phyloP scores from a whole-genome alignment of 1,284 basidiomycete species.

The Anthracocystis panici-leucophaei region DNA sequence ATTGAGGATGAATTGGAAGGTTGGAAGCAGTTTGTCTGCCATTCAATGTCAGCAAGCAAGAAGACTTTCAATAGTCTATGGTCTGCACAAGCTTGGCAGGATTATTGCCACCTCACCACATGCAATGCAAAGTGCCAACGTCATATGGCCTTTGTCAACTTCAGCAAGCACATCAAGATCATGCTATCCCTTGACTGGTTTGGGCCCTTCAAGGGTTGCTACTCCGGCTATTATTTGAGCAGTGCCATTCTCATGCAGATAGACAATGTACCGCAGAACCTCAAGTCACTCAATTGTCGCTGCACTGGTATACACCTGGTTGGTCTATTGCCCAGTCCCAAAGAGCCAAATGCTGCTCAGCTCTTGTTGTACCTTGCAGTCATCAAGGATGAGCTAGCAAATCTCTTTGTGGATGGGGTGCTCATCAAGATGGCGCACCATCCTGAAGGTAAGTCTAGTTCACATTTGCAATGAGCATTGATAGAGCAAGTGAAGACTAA shows the following conservation, averaged over 20 bases:
- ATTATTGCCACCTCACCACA: too few relatives aligned
- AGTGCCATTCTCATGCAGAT: constrained; percentile 8
- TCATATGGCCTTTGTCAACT: too few relatives aligned
- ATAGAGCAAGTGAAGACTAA: too few relatives aligned
- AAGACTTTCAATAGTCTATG: too few relatives aligned
- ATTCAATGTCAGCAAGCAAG: too few relatives aligned
- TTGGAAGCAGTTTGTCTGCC: too few relatives aligned
- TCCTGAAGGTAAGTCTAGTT: neutral
- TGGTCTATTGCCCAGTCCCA: constrained; percentile 12
- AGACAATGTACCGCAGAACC: constrained; percentile 3
- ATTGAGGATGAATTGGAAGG: too few relatives aligned
- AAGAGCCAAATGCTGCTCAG: neutral
- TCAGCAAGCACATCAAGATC: too few relatives aligned
- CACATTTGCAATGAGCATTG: too few relatives aligned
- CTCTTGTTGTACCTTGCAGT: neutral
- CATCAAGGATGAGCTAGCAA: constrained; percentile 9
- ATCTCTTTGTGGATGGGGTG: neutral
- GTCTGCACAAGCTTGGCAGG: too few relatives aligned
- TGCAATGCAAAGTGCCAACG: too few relatives aligned
- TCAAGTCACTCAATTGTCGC: neutral
- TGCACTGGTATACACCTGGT: constrained; percentile 7
- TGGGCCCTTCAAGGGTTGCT: constrained; percentile 2
- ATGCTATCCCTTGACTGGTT: constrained; percentile 20
- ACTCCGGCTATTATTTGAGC: neutral
- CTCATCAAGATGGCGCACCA: neutral